Evolutionary conservation across 345 rosid species (phyloP).

Genomic region (Citrus reticulata): DNA sequence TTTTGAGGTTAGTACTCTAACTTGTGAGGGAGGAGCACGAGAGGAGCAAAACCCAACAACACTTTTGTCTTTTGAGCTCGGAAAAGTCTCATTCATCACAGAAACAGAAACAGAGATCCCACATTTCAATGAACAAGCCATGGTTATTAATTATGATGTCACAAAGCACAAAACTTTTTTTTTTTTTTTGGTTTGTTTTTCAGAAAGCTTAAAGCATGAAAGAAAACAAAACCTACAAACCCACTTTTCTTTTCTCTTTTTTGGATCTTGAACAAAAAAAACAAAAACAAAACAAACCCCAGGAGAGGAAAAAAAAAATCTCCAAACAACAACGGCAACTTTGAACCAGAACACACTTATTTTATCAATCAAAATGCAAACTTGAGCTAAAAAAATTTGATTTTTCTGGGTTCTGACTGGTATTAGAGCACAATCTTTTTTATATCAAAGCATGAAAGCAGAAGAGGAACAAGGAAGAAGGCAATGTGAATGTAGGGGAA

Average conservation of each 20-base stretch:
- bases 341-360: constrained; percentile 5
- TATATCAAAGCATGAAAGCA: not conserved
- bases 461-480: not conserved
- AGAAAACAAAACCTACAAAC: not conserved
- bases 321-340: not conserved
- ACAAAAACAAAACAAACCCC: not conserved
- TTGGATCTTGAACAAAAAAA: not conserved
- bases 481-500: not conserved
- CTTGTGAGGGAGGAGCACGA: constrained; percentile 12
- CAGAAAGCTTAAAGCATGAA: not conserved
- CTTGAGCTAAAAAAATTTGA: not conserved
- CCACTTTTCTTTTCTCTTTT: constrained; percentile 1
- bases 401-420: not conserved
- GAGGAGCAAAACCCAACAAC: constrained; percentile 24
- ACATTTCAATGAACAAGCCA: constrained; percentile 32
- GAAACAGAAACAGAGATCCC: constrained; percentile 14
- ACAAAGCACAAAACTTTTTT: not conserved
- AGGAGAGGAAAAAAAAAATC: no score
- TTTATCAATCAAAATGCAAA: constrained; percentile 13
- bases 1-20: constrained; percentile 22
- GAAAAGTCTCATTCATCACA: constrained; percentile 19
- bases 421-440: not conserved
- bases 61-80: constrained; percentile 14
- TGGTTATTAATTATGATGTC: not conserved
- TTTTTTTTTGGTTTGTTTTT: no score